Evolutionary conservation across 1,284 basidiomycete species (phyloP).

Genomic region (Neonothopanus nambi): DNA sequence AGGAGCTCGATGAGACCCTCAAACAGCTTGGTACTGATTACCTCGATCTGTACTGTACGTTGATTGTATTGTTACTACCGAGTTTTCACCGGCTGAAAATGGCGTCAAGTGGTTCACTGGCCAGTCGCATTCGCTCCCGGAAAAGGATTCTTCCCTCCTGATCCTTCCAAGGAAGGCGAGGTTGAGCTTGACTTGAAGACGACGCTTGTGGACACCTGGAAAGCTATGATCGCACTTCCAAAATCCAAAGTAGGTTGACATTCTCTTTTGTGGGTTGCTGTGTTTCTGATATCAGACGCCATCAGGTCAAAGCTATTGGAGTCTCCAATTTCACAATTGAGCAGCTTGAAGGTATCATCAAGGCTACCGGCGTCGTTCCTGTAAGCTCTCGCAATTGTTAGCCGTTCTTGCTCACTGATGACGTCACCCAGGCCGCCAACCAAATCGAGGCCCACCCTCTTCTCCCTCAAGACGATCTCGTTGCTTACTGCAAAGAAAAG

Average conservation of each 20-base stretch:
- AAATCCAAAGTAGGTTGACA: slow-evolving; percentile 35
- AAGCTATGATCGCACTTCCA: slow-evolving; percentile 67
- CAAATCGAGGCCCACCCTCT: slow-evolving; percentile 87
- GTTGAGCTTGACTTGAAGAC: slow-evolving; percentile 60
- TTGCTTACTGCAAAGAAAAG: slow-evolving; percentile 69
- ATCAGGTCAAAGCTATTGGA: slow-evolving; percentile 46
- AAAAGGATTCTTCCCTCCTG: slow-evolving; percentile 55
- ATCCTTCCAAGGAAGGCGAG: slow-evolving; percentile 45
- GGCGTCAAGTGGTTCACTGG: slow-evolving; percentile 77
- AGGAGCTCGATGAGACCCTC: slow-evolving; percentile 76
- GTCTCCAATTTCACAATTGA: slow-evolving; percentile 82
- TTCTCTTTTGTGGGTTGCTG: neutral
- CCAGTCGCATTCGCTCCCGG: slow-evolving; percentile 76
- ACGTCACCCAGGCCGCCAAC: slow-evolving; percentile 53
- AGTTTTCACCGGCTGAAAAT: neutral
- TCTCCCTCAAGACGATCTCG: slow-evolving; percentile 69
- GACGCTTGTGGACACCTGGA: slow-evolving; percentile 81
- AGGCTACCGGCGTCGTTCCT: slow-evolving; percentile 76
- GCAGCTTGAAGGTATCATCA: slow-evolving; percentile 69
- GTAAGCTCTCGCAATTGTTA: slow-evolving; percentile 27
- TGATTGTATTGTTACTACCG: neutral
- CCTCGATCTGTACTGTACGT: slow-evolving; percentile 76
- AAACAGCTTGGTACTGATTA: slow-evolving; percentile 70
- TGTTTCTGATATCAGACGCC: slow-evolving; percentile 41
- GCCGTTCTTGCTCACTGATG: neutral